Evolutionary conservation across 2,329 filamentous ascomycete genomes (phyloP), one percentile per base, ranked within the genome.

Genomic region (Talaromyces sp.): DNA sequence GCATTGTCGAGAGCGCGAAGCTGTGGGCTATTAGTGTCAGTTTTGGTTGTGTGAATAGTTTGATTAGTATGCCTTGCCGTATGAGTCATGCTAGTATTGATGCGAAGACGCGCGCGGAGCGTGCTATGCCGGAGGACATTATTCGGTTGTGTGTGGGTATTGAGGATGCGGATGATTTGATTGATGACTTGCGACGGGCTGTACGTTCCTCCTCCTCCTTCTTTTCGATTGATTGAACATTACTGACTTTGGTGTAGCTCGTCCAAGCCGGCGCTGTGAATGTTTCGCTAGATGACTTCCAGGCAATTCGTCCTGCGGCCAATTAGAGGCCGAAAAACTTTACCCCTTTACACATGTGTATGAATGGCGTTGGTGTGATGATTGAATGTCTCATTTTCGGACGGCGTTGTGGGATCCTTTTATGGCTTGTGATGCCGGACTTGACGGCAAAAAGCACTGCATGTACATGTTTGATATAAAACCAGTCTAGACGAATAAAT

Each of bases 41-140:
- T 74, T 99, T 99, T 76, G 95, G 95, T 58, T 98, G 95, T 77
- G 95, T 99, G 70, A 99, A 99, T 82, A 96, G 92, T 76, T 82
- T 99, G 77, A 99, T 99, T 79, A 97, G 93, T 81, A 97, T 99
- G 94, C 94, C 95, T 8, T 99, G 95, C 81, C 93, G 94, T 74
- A 99, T 99, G 96, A 98, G 94, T 80, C 95, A 99, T 79, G 95
- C 95, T 45, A 97, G 92, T 76, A 99, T 99, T 74, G 95, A 98
- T 75, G 91, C 93, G 66, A 96, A 97, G 82, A 98, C 93, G 61
- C 85, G 95, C 71, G 84, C 88, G 72, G 93, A 96, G 80, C 86
- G 93, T 69, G 89, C 94, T 69, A 91, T 99, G 88, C 95, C 95
- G 11, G 95, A 99, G 80, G 95, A 99, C 77, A 90, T 99, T 67